phyloP scores from a whole-genome alignment of 768 basidiomycete species.

The Mycena galericulata region DNA sequence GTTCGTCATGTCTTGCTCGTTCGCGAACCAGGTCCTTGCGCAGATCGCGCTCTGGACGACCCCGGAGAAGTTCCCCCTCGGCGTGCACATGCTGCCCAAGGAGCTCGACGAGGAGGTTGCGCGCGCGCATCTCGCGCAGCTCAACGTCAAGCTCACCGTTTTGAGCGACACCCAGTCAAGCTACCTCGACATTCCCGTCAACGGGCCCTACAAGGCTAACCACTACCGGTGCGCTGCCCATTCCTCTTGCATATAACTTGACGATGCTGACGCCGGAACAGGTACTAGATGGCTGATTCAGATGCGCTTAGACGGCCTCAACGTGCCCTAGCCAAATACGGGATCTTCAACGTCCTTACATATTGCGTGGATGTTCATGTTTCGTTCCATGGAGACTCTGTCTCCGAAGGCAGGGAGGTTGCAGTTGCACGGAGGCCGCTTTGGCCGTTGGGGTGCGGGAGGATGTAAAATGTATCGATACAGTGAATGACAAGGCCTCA shows the following conservation, averaged over 20 bases:
- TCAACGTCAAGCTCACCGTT: conserved; percentile 94
- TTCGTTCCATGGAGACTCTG: conserved; percentile 63
- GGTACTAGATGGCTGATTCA: conserved; percentile 56
- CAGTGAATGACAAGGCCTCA: conserved; percentile 58
- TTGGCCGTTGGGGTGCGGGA: conserved; percentile 20
- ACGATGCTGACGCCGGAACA: conserved; percentile 47
- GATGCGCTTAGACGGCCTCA: conserved; percentile 77
- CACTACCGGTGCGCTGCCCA: conserved; percentile 39
- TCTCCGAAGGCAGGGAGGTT: conserved; percentile 52
- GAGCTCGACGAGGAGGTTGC: conserved; percentile 99
- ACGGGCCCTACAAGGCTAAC: conserved; percentile 74
- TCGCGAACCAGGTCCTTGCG: conserved; percentile 97
- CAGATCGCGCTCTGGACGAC: conserved; percentile 99
- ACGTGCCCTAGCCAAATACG: conserved; percentile 77
- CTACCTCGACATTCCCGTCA: conserved; percentile 91
- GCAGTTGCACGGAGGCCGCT: conserved; percentile 18
- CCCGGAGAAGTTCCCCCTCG: conserved; percentile 91
- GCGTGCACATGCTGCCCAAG: conserved; percentile 99
- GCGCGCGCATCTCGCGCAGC: conserved; percentile 90
- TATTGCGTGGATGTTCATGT: conserved; percentile 54
- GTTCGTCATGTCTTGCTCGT: conserved; percentile 99
- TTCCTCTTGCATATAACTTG: background rate
- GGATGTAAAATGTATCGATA: conserved; percentile 27
- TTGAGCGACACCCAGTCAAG: conserved; percentile 79
- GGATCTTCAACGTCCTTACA: conserved; percentile 77